These are phyloP conservation scores for Yarrowia alimentaria DNA, from an alignment of 805 yeast genomes.

Conservation along the genomic window DNA sequence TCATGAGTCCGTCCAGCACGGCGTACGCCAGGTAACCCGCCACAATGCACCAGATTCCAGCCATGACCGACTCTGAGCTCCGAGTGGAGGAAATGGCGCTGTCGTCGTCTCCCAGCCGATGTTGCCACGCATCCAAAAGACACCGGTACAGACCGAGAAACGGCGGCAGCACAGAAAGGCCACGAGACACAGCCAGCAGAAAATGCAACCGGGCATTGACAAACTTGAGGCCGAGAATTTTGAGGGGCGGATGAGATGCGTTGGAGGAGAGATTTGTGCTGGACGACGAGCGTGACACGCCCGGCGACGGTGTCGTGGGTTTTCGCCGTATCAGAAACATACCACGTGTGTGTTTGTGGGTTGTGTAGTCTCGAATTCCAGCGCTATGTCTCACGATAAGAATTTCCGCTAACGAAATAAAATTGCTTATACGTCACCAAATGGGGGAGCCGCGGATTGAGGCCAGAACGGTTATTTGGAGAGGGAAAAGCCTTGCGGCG, in stretches of 20 bases:
- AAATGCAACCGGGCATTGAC: constrained; percentile 75
- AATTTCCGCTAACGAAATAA: no score
- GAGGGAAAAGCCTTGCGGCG: no score
- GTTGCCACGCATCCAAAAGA: constrained; percentile 39
- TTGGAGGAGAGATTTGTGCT: constrained; percentile 14
- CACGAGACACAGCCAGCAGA: constrained; percentile 73
- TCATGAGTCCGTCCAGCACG: constrained; percentile 83
- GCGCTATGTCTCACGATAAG: no score
- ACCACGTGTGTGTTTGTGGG: not conserved
- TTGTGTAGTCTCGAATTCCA: not conserved
- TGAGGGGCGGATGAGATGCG: constrained; percentile 40
- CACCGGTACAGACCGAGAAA: constrained; percentile 48
- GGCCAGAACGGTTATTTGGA: no score
- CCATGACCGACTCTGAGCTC: constrained; percentile 72
- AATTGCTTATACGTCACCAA: no score
- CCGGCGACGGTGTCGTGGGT: constrained; percentile 13
- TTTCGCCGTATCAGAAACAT: constrained; percentile 9
- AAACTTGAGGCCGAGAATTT: constrained; percentile 65
- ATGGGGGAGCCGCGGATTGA: no score
- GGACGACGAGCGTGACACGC: constrained; percentile 13
- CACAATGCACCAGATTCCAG: constrained; percentile 92
- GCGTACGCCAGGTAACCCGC: constrained; percentile 81
- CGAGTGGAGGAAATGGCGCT: constrained; percentile 56
- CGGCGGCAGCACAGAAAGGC: constrained; percentile 70
- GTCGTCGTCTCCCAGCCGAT: constrained; percentile 34